Conservation (phyloP, 768 basidiomycete genomes). For the Leccinum obscurum region DNA sequence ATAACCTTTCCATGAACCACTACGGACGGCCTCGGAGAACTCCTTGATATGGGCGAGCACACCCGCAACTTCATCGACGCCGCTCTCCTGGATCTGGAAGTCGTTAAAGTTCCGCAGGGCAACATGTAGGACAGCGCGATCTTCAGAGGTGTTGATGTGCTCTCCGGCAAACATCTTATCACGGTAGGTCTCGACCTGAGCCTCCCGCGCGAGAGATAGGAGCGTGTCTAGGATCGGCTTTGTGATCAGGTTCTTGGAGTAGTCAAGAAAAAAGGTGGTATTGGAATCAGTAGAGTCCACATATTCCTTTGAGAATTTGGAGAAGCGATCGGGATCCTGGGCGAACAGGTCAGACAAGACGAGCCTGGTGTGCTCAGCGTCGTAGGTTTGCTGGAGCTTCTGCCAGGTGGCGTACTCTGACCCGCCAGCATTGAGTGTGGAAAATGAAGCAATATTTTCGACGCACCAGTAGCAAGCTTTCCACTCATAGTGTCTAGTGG, state of each 20-base stretch:
- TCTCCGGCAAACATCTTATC: conserved; percentile 95
- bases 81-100: conserved; percentile 77
- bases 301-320: conserved; percentile 81
- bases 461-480: conserved; percentile 58
- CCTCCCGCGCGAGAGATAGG: conserved; percentile 80
- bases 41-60: conserved; percentile 91
- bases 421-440: not conserved
- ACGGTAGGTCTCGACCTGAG: conserved; percentile 77
- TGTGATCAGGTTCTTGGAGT: conserved; percentile 95
- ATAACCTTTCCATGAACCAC: conserved; percentile 94
- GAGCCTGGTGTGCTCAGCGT: conserved; percentile 68
- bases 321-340: conserved; percentile 83
- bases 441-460: not conserved
- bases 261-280: conserved; percentile 88
- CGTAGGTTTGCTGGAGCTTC: conserved; percentile 84
- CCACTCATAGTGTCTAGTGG: conserved; percentile 52
- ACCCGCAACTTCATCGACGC: conserved; percentile 75
- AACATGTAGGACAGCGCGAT: conserved; percentile 93
- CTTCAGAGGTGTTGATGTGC: conserved; percentile 99
- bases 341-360: conserved; percentile 92
- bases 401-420: conserved; percentile 89
- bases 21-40: conserved; percentile 83
- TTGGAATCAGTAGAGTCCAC: conserved; percentile 60
- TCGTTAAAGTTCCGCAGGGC: conserved; percentile 82
- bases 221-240: conserved; percentile 78